Evolutionary conservation across 441 rosid species (phyloP), one percentile per base, ranked within the genome.

Genomic region (Capsella rubella): DNA sequence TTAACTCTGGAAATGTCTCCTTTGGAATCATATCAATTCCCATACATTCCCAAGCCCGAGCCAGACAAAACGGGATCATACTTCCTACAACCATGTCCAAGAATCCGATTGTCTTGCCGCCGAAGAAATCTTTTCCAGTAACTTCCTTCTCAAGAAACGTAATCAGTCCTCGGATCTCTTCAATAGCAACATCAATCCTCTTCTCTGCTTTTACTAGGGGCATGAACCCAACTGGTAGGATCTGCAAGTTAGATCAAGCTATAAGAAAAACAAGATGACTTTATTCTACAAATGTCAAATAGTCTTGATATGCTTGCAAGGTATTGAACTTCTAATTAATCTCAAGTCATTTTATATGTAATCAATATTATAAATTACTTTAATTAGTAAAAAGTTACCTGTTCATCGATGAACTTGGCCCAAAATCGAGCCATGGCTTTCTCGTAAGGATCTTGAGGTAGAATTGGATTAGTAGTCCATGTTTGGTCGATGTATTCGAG

Each of bases 401-500:
- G 82, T 6, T 80, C 82, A 56, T 84, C 85, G 5, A 80, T 50
- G 61, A 84, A 79, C 32, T 56, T 80, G 6, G 76, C 84, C 51
- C 78, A 80, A 50, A 84, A 75, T 3, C 81, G 66, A 72, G 79
- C 77, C 37, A 51, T 57, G 63, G 82, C 68, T 69, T 76, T 80
- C 1, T 75, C 63, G 14, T 67, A 75, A 8, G 85, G 82, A 79
- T 82, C 78, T 6, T 47, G 67, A 64, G 84, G 80, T 13, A 84
- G 71, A 65, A 84, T 43, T 6, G 81, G 80, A 63, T 80, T 75
- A 9, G 61, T 39, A 5, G 29, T 72, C 85, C 87, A 82, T 9
- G 71, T 78, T 50, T 80, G 81, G 16, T 87, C 79, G 27, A 83
- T 69, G 74, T 83, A 85, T 40, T 87, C 84, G 3, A 87, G 81